Evolutionary conservation across 306 rosid species (phyloP).

Genomic region (Argentina anserina): DNA sequence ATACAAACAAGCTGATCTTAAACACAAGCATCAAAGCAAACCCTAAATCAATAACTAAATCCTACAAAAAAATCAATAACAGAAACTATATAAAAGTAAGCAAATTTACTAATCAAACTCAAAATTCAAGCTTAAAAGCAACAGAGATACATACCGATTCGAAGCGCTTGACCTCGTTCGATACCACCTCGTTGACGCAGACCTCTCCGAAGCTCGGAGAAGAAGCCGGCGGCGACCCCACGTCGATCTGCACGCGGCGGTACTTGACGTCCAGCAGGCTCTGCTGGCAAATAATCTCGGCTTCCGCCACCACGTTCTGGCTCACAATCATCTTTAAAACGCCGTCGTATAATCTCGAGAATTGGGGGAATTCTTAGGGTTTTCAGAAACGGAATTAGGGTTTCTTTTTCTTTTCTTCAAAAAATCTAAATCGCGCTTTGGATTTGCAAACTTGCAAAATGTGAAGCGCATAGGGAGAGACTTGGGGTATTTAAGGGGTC

Average conservation of each 20-base stretch:
- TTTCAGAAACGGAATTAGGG: background rate
- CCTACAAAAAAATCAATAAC: background rate
- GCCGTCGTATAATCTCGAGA: background rate
- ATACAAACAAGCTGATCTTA: background rate
- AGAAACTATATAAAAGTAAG: background rate
- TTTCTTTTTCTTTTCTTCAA: background rate
- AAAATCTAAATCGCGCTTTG: conserved; percentile 7
- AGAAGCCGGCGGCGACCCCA: conserved; percentile 49
- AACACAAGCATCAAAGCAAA: background rate
- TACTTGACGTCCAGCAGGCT: conserved; percentile 59
- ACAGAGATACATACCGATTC: conserved; percentile 19
- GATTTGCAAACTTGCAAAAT: no score
- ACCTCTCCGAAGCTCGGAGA: conserved; percentile 54
- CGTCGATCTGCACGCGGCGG: conserved; percentile 54
- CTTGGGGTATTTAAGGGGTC: background rate
- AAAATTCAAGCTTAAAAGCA: background rate
- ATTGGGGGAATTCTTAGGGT: conserved; percentile 1
- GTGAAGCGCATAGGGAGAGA: background rate
- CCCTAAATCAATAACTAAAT: background rate
- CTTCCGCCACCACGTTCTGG: conserved; percentile 53
- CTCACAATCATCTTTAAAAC: conserved; percentile 44
- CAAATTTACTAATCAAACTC: background rate
- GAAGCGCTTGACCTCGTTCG: conserved; percentile 23
- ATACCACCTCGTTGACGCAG: conserved; percentile 16
- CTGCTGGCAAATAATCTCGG: conserved; percentile 60